Conservation (phyloP, 2,329 filamentous ascomycete species). For the Pezicula radicicola region DNA sequence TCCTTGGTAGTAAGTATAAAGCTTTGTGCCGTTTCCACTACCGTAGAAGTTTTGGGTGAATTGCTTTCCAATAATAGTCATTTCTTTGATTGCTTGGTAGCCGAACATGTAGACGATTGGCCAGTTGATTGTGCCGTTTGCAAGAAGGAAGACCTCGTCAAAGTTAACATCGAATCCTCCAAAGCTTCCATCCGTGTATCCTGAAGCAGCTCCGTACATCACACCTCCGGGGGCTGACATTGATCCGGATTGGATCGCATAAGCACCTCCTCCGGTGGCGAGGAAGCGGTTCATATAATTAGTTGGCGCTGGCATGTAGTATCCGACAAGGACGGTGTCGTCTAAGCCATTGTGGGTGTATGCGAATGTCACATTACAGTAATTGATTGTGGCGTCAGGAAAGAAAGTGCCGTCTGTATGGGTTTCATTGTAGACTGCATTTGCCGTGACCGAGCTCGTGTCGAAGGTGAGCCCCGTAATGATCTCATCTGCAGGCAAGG, state of each 20-base stretch:
- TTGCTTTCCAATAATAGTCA: slow-evolving; percentile 36
- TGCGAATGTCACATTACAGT: slow-evolving; percentile 42
- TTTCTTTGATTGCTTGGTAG: slow-evolving; percentile 31
- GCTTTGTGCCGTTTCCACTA: slow-evolving; percentile 16
- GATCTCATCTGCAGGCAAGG: neutral
- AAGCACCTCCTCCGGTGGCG: slow-evolving; percentile 41
- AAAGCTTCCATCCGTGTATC: slow-evolving; percentile 44
- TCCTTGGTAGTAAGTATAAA: slow-evolving; percentile 47
- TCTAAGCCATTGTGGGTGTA: slow-evolving; percentile 37
- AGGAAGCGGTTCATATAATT: slow-evolving; percentile 41
- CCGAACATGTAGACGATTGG: slow-evolving; percentile 32
- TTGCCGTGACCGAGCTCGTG: slow-evolving; percentile 32
- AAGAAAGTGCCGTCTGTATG: slow-evolving; percentile 24
- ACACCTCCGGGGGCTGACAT: slow-evolving; percentile 35
- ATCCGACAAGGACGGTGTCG: slow-evolving; percentile 32
- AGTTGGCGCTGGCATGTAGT: slow-evolving; percentile 38
- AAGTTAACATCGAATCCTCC: slow-evolving; percentile 46
- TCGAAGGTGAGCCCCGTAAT: slow-evolving; percentile 11
- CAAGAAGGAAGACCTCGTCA: slow-evolving; percentile 32
- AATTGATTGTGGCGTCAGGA: slow-evolving; percentile 29
- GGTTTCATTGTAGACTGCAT: slow-evolving; percentile 29
- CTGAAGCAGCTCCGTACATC: slow-evolving; percentile 41
- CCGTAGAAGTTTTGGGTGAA: slow-evolving; percentile 38
- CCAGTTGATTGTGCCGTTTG: slow-evolving; percentile 35
- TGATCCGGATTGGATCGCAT: slow-evolving; percentile 35